phyloP scores from a whole-genome alignment of 2,329 filamentous ascomycete species.

The Lachnellula suecica region DNA sequence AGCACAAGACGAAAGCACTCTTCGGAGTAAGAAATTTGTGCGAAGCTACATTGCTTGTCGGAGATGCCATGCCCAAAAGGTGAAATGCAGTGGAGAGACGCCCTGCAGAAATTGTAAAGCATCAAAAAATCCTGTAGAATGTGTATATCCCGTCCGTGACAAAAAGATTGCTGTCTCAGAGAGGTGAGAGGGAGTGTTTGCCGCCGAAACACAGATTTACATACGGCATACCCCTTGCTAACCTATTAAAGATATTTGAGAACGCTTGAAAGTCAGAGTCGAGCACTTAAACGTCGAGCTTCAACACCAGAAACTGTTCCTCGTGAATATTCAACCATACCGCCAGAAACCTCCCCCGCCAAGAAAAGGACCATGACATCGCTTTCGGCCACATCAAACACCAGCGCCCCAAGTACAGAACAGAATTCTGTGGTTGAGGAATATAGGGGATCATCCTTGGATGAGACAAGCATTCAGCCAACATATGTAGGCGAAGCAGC shows the following conservation, averaged over 20 bases:
- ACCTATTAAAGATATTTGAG: constrained; percentile 33
- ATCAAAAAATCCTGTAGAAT: constrained; percentile 38
- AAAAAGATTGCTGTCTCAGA: constrained; percentile 39
- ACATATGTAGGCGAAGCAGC: constrained; percentile 38
- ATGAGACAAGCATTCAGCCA: constrained; percentile 35
- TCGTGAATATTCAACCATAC: background rate
- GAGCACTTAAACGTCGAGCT: constrained; percentile 5
- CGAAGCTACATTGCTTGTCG: constrained; percentile 32
- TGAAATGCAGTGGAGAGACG: constrained; percentile 44
- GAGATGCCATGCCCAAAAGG: constrained; percentile 45
- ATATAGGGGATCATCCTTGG: constrained; percentile 18
- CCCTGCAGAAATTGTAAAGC: constrained; percentile 41
- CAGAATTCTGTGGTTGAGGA: constrained; percentile 35
- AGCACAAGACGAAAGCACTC: background rate
- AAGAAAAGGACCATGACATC: constrained; percentile 13
- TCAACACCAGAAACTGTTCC: background rate
- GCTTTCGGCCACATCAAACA: constrained; percentile 17
- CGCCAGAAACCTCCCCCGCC: constrained; percentile 7
- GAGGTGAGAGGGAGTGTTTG: too few species aligned
- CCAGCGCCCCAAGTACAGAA: constrained; percentile 5
- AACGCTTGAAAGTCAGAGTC: constrained; percentile 26
- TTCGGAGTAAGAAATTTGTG: constrained; percentile 2
- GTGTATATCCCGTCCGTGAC: constrained; percentile 40
- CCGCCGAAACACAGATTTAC: too few species aligned
- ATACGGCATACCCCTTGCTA: background rate